phyloP scores from a whole-genome alignment of 768 basidiomycete species.

The Russula griseocarnosa region DNA sequence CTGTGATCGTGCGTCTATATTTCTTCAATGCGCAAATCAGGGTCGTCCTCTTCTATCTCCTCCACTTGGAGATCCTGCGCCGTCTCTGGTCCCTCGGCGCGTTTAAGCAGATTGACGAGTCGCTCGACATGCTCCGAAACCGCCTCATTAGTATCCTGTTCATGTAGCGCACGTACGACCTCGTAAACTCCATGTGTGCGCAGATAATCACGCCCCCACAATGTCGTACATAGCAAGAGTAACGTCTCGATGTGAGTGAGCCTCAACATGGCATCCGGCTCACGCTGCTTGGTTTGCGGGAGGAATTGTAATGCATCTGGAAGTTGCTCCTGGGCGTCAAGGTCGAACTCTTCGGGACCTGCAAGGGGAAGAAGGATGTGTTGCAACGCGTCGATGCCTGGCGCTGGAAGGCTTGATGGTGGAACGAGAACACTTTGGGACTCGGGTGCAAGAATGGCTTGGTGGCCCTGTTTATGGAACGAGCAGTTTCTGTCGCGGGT shows the following conservation, averaged over 20 bases:
- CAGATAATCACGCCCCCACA: conserved; percentile 80
- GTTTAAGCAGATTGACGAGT: conserved; percentile 79
- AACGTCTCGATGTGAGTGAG: conserved; percentile 86
- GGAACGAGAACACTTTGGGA: conserved; percentile 50
- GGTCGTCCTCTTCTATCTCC: conserved; percentile 40
- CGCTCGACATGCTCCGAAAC: conserved; percentile 87
- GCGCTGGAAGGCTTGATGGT: conserved; percentile 53
- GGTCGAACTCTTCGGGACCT: conserved; percentile 91
- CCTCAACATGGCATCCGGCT: conserved; percentile 70
- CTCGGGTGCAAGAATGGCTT: conserved; percentile 67
- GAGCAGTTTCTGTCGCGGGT: conserved; percentile 63
- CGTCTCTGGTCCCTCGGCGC: conserved; percentile 60
- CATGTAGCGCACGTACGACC: conserved; percentile 74
- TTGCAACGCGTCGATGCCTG: conserved; percentile 81
- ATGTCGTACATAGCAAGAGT: conserved; percentile 82
- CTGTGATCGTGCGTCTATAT: conserved; percentile 40
- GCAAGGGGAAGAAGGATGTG: conserved; percentile 87
- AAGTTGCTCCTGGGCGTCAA: conserved; percentile 88
- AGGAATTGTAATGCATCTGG: conserved; percentile 84
- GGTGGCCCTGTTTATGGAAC: conserved; percentile 65
- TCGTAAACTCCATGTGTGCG: conserved; percentile 82
- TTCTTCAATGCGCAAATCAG: conserved; percentile 72
- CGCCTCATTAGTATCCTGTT: conserved; percentile 73
- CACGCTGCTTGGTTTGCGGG: conserved; percentile 77
- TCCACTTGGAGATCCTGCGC: conserved; percentile 36